These are phyloP conservation scores for Myxozyma lipomycoides DNA, from an alignment of 805 yeast species.

Conservation along the genomic window DNA sequence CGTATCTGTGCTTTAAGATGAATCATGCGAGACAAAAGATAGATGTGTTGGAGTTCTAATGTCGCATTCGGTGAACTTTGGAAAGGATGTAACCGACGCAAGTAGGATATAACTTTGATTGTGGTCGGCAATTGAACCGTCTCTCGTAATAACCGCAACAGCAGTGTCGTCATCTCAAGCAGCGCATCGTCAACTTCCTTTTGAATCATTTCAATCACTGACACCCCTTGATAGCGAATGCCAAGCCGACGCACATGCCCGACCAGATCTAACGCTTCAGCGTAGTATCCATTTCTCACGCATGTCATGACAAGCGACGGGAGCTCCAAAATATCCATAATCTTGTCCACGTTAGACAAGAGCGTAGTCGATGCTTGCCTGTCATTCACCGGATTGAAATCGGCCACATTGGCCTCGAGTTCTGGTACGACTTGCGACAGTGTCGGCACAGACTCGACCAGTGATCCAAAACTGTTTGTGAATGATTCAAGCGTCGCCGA, in stretches of 20 bases:
- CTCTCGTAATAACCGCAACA: conserved; percentile 66
- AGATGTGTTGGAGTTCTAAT: conserved; percentile 50
- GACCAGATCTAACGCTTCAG: conserved; percentile 82
- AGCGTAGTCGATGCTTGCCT: conserved; percentile 39
- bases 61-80: conserved; percentile 32
- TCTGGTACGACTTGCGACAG: conserved; percentile 12
- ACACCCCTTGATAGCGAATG: conserved; percentile 62
- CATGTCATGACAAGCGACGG: conserved; percentile 84
- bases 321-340: conserved; percentile 74
- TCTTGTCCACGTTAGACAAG: conserved; percentile 60
- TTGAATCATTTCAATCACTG: conserved; percentile 51
- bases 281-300: conserved; percentile 78
- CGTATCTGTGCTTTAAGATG: conserved; percentile 62
- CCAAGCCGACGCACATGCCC: conserved; percentile 65
- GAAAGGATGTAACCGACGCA: conserved; percentile 52
- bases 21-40: conserved; percentile 61
- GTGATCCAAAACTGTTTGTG: conserved; percentile 26
- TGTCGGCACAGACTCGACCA: conserved; percentile 25
- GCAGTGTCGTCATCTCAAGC: conserved; percentile 62
- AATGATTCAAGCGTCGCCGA: conserved; percentile 25
- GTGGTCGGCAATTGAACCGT: conserved; percentile 74
- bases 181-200: conserved; percentile 49
- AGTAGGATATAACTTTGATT: conserved; percentile 70
- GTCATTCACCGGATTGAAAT: conserved; percentile 23
- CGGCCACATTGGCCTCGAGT: conserved; percentile 10